Evolutionary conservation across 176 grass and related monocot genomes (phyloP).

Genomic region (Carex myosuroides): DNA sequence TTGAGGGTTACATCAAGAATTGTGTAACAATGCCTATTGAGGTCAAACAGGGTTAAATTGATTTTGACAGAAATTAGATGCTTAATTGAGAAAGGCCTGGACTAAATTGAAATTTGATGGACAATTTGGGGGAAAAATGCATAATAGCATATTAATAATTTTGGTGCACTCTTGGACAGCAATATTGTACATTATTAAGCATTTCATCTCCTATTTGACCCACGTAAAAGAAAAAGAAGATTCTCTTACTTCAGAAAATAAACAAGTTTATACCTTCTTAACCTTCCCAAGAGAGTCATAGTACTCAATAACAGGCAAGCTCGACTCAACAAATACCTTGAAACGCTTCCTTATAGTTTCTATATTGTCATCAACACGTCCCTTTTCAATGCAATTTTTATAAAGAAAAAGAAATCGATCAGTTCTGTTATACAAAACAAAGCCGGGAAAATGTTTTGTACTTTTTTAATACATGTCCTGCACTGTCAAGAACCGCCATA

Average conservation of each 20-base stretch:
- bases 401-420: not conserved
- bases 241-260: not conserved
- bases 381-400: constrained; percentile 40
- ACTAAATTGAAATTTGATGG: not conserved
- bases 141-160: not conserved
- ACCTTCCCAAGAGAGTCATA: constrained; percentile 56
- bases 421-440: not conserved
- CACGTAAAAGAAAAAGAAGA: not conserved
- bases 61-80: not conserved
- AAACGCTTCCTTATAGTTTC: constrained; percentile 96
- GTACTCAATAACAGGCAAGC: constrained; percentile 84
- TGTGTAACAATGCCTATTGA: not conserved
- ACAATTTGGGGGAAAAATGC: not conserved
- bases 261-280: constrained; percentile 50
- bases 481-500: not conserved
- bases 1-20: not conserved
- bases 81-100: not conserved
- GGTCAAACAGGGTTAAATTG: not conserved
- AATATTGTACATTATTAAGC: not conserved
- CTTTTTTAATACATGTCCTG: not conserved
- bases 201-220: not conserved
- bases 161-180: not conserved
- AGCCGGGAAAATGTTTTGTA: not conserved
- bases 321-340: constrained; percentile 82
- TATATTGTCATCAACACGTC: constrained; percentile 97